Conservation (phyloP, 208 protist species). For the Leishmania amazonensis region DNA sequence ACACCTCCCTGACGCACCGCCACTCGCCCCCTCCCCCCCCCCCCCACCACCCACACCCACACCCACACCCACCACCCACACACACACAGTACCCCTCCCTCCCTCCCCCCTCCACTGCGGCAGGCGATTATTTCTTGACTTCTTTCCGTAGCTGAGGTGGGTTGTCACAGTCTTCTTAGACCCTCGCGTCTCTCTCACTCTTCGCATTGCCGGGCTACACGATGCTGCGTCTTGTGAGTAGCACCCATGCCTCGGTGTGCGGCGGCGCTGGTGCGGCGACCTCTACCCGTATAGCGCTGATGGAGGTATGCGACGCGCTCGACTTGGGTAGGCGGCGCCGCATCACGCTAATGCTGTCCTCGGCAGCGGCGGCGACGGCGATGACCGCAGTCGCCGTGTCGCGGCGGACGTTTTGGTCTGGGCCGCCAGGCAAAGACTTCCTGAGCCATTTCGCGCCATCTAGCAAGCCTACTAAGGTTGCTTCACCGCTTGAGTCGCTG, state of each 20-base stretch:
- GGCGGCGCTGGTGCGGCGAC: not conserved
- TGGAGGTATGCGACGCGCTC: not conserved
- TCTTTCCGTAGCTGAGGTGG: not conserved
- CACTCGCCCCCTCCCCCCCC: not conserved
- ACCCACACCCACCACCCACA: too few species aligned
- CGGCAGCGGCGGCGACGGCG: not conserved
- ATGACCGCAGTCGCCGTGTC: not conserved
- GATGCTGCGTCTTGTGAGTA: slow-evolving; percentile 19
- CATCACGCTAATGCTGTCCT: not conserved
- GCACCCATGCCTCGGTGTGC: not conserved
- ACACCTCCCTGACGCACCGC: not conserved
- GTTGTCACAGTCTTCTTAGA: not conserved
- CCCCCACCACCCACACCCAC: too few species aligned
- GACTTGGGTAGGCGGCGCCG: not conserved
- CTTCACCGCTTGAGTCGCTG: slow-evolving; percentile 42
- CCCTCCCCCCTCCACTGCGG: not conserved
- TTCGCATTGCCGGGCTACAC: not conserved
- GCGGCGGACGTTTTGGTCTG: slow-evolving; percentile 9
- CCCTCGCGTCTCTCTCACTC: not conserved
- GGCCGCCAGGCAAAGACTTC: slow-evolving; percentile 14
- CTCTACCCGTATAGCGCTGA: not conserved
- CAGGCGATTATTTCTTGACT: not conserved
- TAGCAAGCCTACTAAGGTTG: slow-evolving; percentile 10
- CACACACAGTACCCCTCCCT: too few species aligned
- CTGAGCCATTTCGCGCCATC: slow-evolving; percentile 8